Conservation (phyloP, 768 basidiomycete genomes). For the Pleurotus cornucopiae region DNA sequence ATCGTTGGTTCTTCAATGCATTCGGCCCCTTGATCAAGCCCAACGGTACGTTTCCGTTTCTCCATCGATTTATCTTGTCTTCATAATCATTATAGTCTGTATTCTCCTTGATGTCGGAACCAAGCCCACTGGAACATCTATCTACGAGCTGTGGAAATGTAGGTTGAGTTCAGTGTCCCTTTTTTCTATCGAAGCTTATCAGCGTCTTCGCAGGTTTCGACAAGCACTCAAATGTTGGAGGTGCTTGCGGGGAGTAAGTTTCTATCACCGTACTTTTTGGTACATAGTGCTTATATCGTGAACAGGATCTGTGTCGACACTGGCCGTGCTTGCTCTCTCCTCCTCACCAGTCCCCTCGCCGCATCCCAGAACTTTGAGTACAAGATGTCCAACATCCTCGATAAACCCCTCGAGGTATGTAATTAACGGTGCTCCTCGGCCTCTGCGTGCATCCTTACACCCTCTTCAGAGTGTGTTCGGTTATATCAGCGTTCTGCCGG, state of each 20-base stretch:
- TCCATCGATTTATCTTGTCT: no score
- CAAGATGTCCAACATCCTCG: slow-evolving; percentile 95
- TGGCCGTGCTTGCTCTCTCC: slow-evolving; percentile 65
- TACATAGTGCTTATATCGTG: not conserved
- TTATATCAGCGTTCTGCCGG: slow-evolving; percentile 85
- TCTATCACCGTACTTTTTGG: not conserved
- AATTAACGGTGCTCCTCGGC: not conserved
- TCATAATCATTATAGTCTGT: no score
- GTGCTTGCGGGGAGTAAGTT: slow-evolving; percentile 89
- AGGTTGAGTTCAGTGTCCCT: slow-evolving; percentile 13
- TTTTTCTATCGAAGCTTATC: no score
- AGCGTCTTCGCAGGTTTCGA: slow-evolving; percentile 56
- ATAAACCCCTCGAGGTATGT: slow-evolving; percentile 87
- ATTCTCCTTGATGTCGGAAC: slow-evolving; percentile 93
- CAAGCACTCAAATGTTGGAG: slow-evolving; percentile 80
- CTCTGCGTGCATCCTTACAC: not conserved
- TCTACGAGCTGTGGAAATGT: slow-evolving; percentile 98
- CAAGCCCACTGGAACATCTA: slow-evolving; percentile 89
- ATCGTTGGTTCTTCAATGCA: slow-evolving; percentile 97
- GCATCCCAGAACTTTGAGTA: slow-evolving; percentile 99
- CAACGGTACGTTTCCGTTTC: slow-evolving; percentile 47
- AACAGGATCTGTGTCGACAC: slow-evolving; percentile 77
- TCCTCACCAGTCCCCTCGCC: slow-evolving; percentile 72
- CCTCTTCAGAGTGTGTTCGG: slow-evolving; percentile 67
- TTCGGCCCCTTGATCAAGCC: slow-evolving; percentile 85